Base-by-base conservation (phyloP, 208 protist genomes). In the Wallacemonas collosoma region DNA sequence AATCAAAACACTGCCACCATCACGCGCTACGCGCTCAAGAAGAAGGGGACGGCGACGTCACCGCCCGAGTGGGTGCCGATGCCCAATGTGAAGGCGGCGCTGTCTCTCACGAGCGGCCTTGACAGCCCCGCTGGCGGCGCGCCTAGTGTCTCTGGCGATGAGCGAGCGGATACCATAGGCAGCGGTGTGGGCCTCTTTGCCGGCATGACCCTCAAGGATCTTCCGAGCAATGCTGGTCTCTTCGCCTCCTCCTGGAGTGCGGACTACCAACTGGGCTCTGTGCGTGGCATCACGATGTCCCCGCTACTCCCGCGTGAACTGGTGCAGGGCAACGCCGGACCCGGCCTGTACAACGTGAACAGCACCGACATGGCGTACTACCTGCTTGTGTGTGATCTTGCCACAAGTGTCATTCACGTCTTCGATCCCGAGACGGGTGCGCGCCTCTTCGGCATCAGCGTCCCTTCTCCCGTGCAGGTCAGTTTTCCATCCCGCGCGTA, bases 1-100 rank as follows among this genome's bases (percentile, higher is more conserved):
- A 96, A 96, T 75, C 91, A 96, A 68, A 96, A 96, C 78, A 88
- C 85, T 35, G 82, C 87, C 60, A 96, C 89, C 26, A 58, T 96
- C 45, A 93, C 91, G 9, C 76, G 76, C 45, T 96, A 96, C 77
- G 61, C 39, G 61, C 81, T 77, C 47, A 72, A 72, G 40, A 58
- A 70, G 40, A 54, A 2, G 2, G 60, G 3, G 39, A 80, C 68
- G 44, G 73, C 43, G 6, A 61, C n/a, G 15, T 55, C 57, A 8
- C 68, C 12, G n/a, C 73, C 61, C 5, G 66, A 63, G 17, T 90
- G 86, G 87, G 73, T 76, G 63, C 86, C 82, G 7, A 65, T 76
- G 4, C 43, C 72, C 41, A 91, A 91, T 67, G 68, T 83, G 2
- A 85, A 85, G 61, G 54, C 53, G 50, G 87, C 85, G 0, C 5